phyloP scores from a whole-genome alignment of 2,329 filamentous ascomycete genomes.

The Pyricularia pennisetigena region DNA sequence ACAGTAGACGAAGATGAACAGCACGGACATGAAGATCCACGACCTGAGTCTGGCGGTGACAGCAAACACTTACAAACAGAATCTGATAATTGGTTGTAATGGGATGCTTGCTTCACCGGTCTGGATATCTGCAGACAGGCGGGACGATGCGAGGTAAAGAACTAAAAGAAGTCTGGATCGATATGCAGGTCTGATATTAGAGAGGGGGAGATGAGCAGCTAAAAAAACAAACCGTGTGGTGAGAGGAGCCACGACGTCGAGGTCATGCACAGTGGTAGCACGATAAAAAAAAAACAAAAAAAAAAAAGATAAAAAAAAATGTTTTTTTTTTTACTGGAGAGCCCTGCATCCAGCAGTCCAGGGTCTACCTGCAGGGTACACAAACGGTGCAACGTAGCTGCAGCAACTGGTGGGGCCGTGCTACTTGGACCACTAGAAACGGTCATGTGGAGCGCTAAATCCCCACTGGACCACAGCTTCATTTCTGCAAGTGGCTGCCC shows the following conservation, averaged over 20 bases:
- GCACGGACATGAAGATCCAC: background rate
- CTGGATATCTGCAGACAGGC: background rate
- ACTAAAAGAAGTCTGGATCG: background rate
- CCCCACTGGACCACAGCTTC: background rate
- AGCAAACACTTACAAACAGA: background rate
- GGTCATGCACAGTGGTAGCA: background rate
- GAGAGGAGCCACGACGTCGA: background rate
- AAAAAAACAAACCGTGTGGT: background rate
- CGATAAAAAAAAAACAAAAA: background rate
- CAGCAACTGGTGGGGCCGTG: slow-evolving; percentile 5
- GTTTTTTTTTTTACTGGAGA: background rate
- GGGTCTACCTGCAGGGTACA: background rate
- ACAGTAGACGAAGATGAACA: background rate
- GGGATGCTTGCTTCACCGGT: background rate
- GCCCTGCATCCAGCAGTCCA: background rate
- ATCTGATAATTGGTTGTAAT: background rate
- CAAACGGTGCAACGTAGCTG: slow-evolving; percentile 3
- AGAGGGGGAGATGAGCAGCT: background rate
- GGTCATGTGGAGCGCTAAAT: background rate
- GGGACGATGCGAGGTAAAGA: background rate
- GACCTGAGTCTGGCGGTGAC: background rate
- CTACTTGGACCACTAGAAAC: slow-evolving; percentile 1
- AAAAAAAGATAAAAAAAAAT: too few species aligned
- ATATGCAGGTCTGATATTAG: background rate
- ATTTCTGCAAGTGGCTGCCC: slow-evolving; percentile 1